These are phyloP conservation scores for Neurospora sp. DNA, from an alignment of 495 filamentous ascomycete species.

Conservation along the genomic window DNA sequence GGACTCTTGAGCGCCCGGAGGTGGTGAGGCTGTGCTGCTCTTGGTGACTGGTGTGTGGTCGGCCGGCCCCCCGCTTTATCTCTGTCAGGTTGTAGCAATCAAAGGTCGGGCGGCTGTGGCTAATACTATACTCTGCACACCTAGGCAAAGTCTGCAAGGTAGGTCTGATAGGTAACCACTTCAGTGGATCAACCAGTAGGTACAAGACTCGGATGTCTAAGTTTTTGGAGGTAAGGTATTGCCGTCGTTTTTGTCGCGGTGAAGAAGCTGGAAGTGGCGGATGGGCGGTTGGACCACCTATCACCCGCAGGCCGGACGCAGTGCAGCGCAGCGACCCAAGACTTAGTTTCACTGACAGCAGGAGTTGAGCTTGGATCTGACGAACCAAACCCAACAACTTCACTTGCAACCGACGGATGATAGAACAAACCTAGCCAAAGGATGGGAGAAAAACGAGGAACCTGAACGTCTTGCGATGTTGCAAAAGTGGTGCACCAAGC, in stretches of 20 bases:
- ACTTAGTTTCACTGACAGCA: not conserved
- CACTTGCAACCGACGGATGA: not conserved
- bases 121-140: not conserved
- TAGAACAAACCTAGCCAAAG: not conserved
- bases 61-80: slow-evolving; percentile 12
- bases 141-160: not conserved
- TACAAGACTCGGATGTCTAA: not conserved
- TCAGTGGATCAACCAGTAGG: not conserved
- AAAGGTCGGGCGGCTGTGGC: not conserved
- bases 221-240: not conserved
- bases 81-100: not conserved
- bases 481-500: not conserved
- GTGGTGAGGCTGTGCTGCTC: slow-evolving; percentile 24
- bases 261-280: not conserved
- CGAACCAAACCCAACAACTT: not conserved
- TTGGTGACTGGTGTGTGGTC: not conserved
- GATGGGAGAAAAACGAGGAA: not conserved
- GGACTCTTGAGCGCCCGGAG: slow-evolving; percentile 5
- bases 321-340: not conserved
- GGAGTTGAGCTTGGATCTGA: not conserved
- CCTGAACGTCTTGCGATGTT: not conserved
- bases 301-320: not conserved
- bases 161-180: not conserved
- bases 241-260: not conserved
- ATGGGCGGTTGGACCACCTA: not conserved